Evolutionary conservation across 2,329 filamentous ascomycete genomes (phyloP), one percentile per base, ranked within the genome.

Genomic region (Hymenoscyphus albidus): DNA sequence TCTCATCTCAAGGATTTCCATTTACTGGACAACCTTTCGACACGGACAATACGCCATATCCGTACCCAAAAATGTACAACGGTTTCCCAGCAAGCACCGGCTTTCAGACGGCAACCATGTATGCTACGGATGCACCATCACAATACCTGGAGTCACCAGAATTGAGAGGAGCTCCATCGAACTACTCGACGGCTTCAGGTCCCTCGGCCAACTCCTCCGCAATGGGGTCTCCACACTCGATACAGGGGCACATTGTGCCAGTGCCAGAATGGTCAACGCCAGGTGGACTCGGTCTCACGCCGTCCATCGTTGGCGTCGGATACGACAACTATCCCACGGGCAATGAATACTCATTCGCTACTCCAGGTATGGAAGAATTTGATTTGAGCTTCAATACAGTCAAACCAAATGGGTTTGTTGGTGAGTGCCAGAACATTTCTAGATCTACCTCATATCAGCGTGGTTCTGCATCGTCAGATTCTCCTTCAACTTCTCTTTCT

Each of bases 101-200:
- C 40, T 84, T 81, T 72, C 80, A 83, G 62, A 76, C 78, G 32
- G 72, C 78, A 39, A 67, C 77, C 12, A 71, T 84, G 61, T 86
- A 83, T 74, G 69, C 80, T 7, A 63, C 64, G 35, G 83, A 73
- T 14, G 67, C 68, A 42, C 69, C 70, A 42, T 68, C 70, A 51
- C 72, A 71, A 61, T 72, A 74, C 55, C 60, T 72, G 14, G 72
- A 72, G 51, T 74, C 73, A 22, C 73, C 73, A 68, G 71, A 74
- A n/a, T 62, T 74, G 13, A 66, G 70, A 63, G 64, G 64, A 38
- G 70, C 70, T 31, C 70, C 72, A 27, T 76, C 74, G 2, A 76
- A 70, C 55, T 74, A 73, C 62, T 75, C 73, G 18, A 75, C 73
- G 32, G 74, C 73, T 5, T 74, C 73, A 18, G 73, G 69, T 13